Conservation (phyloP, 768 basidiomycete genomes). For the Boletellus sp. region DNA sequence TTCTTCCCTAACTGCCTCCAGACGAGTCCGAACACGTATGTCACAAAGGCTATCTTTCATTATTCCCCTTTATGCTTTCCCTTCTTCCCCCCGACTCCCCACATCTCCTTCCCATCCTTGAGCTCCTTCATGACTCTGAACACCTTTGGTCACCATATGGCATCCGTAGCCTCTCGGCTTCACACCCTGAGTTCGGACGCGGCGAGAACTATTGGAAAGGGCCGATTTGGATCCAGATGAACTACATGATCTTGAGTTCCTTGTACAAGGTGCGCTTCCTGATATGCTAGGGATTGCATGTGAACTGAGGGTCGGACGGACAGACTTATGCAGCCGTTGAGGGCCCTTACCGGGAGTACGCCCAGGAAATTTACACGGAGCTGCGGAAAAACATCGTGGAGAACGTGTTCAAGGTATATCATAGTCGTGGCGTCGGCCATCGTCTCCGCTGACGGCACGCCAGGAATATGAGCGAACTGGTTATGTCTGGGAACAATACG, state of each 20-base stretch:
- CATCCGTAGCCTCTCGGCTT: constrained; percentile 81
- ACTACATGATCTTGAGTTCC: constrained; percentile 81
- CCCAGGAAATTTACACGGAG: constrained; percentile 74
- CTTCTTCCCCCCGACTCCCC: constrained; percentile 76
- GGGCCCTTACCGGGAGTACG: constrained; percentile 78
- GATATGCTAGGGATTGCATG: not conserved
- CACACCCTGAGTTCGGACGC: constrained; percentile 84
- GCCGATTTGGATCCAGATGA: constrained; percentile 97
- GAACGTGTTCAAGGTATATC: constrained; percentile 67
- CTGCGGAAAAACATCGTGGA: constrained; percentile 79
- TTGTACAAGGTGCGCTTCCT: constrained; percentile 59
- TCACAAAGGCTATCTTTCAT: constrained; percentile 87
- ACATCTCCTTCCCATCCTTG: constrained; percentile 76
- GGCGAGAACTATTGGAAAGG: constrained; percentile 99
- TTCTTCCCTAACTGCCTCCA: constrained; percentile 28
- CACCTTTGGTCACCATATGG: constrained; percentile 93
- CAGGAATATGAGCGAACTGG: constrained; percentile 92
- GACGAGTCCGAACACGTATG: constrained; percentile 92
- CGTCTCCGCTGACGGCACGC: constrained; percentile 5
- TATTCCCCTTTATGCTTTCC: constrained; percentile 88
- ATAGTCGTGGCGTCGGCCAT: not conserved
- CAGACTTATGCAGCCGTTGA: constrained; percentile 74
- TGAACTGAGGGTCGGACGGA: constrained; percentile 5
- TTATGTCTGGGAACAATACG: constrained; percentile 98
- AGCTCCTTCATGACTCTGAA: constrained; percentile 72